Conservation (phyloP, 441 rosid species). For the Codiaeum variegatum region DNA sequence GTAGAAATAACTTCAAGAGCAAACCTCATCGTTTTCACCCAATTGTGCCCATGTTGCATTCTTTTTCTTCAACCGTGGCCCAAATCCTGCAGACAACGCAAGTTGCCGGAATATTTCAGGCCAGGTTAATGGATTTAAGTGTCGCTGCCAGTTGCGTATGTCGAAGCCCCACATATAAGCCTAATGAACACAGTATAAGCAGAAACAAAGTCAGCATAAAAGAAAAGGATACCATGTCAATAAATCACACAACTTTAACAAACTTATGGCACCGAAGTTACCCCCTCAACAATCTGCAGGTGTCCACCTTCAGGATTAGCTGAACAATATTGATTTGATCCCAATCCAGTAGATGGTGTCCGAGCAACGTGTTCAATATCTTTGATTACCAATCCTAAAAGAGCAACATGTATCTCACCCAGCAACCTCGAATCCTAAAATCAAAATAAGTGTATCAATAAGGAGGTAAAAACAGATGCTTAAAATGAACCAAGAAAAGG, state of each 20-base stretch:
- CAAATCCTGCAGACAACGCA: constrained; percentile 83
- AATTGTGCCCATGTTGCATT: constrained; percentile 33
- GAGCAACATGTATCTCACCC: constrained; percentile 86
- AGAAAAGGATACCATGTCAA: constrained; percentile 7
- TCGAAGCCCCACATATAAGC: constrained; percentile 99
- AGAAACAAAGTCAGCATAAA: constrained; percentile 24
- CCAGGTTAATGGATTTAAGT: constrained; percentile 87
- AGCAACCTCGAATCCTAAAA: constrained; percentile 90
- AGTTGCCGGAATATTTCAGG: constrained; percentile 93
- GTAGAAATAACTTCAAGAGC: constrained; percentile 2
- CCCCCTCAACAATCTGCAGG: constrained; percentile 95
- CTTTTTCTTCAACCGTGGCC: constrained; percentile 75
- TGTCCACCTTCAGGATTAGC: constrained; percentile 99
- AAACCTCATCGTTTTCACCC: constrained; percentile 70
- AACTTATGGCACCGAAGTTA: constrained; percentile 30
- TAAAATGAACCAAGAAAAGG: constrained; percentile 13
- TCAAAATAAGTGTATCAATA: constrained; percentile 22
- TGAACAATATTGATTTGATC: constrained; percentile 66
- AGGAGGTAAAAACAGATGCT: constrained; percentile 16
- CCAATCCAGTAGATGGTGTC: constrained; percentile 74
- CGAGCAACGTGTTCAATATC: constrained; percentile 97
- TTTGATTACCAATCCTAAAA: constrained; percentile 70
- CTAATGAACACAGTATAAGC: constrained; percentile 39
- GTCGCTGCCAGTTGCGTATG: constrained; percentile 87
- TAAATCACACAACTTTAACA: constrained; percentile 15